phyloP scores from a whole-genome alignment of 1,284 basidiomycete species.

The Rhodotorula sp. region DNA sequence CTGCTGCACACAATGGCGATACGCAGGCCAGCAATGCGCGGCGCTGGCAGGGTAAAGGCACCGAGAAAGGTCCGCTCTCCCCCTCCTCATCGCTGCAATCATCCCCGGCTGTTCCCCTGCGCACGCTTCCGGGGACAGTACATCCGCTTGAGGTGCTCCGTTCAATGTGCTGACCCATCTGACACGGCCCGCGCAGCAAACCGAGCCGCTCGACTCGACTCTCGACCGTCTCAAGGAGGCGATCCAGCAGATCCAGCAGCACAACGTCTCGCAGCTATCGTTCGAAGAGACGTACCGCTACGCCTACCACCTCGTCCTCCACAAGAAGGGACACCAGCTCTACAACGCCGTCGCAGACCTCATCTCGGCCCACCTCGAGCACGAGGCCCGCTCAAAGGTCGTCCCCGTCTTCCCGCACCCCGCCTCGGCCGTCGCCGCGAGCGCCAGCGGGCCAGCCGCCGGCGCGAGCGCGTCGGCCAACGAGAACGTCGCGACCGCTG shows the following conservation, averaged over 20 bases:
- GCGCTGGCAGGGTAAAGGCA: constrained; percentile 26
- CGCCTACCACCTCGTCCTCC: constrained; percentile 75
- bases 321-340: constrained; percentile 67
- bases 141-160: too few species aligned
- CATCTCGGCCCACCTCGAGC: constrained; percentile 78
- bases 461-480: constrained; percentile 28
- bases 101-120: neutral
- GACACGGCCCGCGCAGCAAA: constrained; percentile 17
- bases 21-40: constrained; percentile 22
- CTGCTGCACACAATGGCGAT: constrained; percentile 8
- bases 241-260: constrained; percentile 92
- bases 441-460: constrained; percentile 46
- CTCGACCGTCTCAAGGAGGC: constrained; percentile 77
- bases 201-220: constrained; percentile 28
- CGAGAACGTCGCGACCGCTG: constrained; percentile 29
- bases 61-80: constrained; percentile 33
- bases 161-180: too few species aligned
- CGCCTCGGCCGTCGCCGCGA: constrained; percentile 55
- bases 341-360: constrained; percentile 84
- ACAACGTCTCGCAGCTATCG: constrained; percentile 87
- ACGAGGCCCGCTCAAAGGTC: constrained; percentile 74
- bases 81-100: too few species aligned
- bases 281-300: constrained; percentile 91
- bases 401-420: constrained; percentile 74
- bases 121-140: too few species aligned